Conservation (phyloP, 495 filamentous ascomycete species). For the Trichoderma virens region DNA sequence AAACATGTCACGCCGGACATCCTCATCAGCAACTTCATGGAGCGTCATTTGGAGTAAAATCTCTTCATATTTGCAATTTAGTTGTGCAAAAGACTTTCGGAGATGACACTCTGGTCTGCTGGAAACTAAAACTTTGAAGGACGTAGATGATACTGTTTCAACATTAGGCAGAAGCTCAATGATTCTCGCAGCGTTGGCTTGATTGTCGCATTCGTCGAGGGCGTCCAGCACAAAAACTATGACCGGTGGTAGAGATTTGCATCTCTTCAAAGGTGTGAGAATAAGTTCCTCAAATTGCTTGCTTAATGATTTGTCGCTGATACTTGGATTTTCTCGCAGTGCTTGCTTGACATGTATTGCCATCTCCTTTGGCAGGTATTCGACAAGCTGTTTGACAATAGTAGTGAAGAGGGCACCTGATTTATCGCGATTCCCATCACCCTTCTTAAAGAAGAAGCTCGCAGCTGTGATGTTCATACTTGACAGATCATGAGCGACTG, state of each 20-base stretch:
- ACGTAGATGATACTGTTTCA: neutral
- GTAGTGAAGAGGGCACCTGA: conserved; percentile 37
- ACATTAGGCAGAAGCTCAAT: conserved; percentile 28
- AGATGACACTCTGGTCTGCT: conserved; percentile 41
- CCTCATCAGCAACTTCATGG: conserved; percentile 21
- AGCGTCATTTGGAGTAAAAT: conserved; percentile 26
- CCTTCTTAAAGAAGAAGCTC: conserved; percentile 48
- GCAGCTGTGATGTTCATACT: conserved; percentile 18
- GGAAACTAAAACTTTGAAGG: conserved; percentile 21
- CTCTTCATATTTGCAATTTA: conserved; percentile 21
- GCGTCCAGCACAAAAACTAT: conserved; percentile 45
- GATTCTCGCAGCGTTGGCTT: conserved; percentile 30
- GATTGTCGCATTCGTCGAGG: conserved; percentile 44
- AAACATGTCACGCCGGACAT: conserved; percentile 21
- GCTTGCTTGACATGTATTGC: conserved; percentile 24
- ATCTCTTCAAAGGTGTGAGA: conserved; percentile 27
- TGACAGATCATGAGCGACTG: conserved; percentile 23
- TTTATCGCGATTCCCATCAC: conserved; percentile 33
- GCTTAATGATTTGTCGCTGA: conserved; percentile 29
- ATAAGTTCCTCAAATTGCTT: conserved; percentile 46
- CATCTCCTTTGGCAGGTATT: conserved; percentile 19
- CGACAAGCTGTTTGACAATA: conserved; percentile 33
- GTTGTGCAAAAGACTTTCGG: conserved; percentile 21
- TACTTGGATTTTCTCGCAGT: conserved; percentile 27
- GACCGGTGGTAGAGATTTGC: neutral